These are phyloP conservation scores for Choiromyces venosus DNA, from an alignment of 495 filamentous ascomycete genomes.

Conservation along the genomic window DNA sequence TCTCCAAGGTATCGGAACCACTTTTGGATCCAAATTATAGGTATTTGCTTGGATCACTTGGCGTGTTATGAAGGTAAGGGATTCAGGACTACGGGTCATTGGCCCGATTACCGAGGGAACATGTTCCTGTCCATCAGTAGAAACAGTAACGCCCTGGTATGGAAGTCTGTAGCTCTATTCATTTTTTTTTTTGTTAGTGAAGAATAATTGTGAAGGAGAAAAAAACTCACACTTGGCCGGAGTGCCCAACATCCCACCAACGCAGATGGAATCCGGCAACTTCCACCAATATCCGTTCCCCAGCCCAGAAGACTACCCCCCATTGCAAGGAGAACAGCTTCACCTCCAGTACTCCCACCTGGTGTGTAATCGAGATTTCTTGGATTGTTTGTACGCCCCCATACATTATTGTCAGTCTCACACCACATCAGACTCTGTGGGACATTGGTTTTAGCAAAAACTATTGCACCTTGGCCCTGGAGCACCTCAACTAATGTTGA, in stretches of 20 bases:
- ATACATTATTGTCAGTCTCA: slow-evolving; percentile 54
- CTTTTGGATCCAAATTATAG: slow-evolving; percentile 50
- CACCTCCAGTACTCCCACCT: slow-evolving; percentile 63
- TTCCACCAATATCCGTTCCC: slow-evolving; percentile 69
- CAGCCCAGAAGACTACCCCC: slow-evolving; percentile 54
- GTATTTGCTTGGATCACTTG: slow-evolving; percentile 46
- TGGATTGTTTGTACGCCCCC: slow-evolving; percentile 53
- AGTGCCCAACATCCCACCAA: slow-evolving; percentile 61
- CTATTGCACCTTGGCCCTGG: slow-evolving; percentile 46
- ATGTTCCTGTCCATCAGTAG: slow-evolving; percentile 53
- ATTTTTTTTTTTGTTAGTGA: not conserved
- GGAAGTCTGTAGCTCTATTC: slow-evolving; percentile 45
- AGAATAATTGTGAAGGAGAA: not conserved
- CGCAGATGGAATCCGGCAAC: slow-evolving; percentile 60
- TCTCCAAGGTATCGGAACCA: slow-evolving; percentile 49
- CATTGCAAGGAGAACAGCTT: slow-evolving; percentile 55
- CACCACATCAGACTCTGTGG: slow-evolving; percentile 48
- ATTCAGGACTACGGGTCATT: slow-evolving; percentile 44
- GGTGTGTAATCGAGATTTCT: slow-evolving; percentile 47
- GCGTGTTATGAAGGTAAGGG: slow-evolving; percentile 47
- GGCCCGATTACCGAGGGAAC: slow-evolving; percentile 52
- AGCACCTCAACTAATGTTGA: slow-evolving; percentile 46
- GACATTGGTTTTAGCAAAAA: slow-evolving; percentile 45
- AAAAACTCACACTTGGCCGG: slow-evolving; percentile 46
- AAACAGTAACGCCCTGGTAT: slow-evolving; percentile 49